These are phyloP conservation scores for Rhynchosporium agropyri DNA, from an alignment of 2,329 filamentous ascomycete species.

Conservation along the genomic window DNA sequence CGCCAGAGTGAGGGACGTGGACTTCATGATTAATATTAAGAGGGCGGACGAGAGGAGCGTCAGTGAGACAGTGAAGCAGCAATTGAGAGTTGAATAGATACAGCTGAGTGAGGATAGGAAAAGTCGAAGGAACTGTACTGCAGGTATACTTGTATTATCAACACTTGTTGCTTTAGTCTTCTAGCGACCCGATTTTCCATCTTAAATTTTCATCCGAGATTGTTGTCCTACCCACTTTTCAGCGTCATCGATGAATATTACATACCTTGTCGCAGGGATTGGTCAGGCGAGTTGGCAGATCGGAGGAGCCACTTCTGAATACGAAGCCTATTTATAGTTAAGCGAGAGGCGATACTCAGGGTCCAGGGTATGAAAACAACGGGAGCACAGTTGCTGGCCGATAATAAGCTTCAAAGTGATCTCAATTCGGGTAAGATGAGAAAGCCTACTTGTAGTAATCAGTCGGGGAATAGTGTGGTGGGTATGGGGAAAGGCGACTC, in stretches of 20 bases:
- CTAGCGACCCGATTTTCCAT: neutral
- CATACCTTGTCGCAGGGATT: neutral
- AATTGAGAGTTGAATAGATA: no score
- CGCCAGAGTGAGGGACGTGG: constrained; percentile 38
- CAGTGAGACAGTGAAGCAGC: no score
- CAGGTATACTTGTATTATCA: neutral
- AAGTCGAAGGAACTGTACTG: neutral
- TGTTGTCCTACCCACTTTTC: constrained; percentile 3
- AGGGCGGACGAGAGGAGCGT: neutral
- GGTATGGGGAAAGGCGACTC: no score
- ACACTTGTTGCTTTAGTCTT: neutral
- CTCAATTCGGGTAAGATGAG: neutral
- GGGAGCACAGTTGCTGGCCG: neutral
- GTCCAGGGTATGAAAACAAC: neutral
- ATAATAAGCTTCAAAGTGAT: constrained; percentile 1
- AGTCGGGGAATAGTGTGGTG: no score
- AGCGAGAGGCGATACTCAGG: constrained; percentile 2
- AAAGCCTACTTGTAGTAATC: no score
- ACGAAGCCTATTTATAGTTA: constrained; percentile 9
- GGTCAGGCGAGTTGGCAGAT: neutral
- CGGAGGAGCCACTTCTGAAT: neutral
- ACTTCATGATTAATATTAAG: constrained; percentile 31
- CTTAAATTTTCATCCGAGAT: constrained; percentile 4
- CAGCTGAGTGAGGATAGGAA: no score
- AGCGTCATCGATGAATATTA: constrained; percentile 3